Evolutionary conservation across 495 filamentous ascomycete genomes (phyloP), one percentile per base, ranked within the genome.

Genomic region (Oleoguttula mirabilis): DNA sequence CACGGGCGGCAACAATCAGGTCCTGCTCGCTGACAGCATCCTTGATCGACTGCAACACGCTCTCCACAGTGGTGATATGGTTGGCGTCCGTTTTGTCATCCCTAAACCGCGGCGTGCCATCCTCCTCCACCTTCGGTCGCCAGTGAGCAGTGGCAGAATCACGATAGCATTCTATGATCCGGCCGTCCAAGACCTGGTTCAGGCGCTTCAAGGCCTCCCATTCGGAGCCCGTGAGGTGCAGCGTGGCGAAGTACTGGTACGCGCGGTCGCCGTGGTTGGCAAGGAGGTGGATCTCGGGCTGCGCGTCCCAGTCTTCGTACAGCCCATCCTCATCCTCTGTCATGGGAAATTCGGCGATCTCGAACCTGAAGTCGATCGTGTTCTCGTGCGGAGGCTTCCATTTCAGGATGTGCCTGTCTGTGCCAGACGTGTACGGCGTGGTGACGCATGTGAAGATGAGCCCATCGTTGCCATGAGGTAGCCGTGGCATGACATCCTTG

Each of bases 361-460:
- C 66, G 54, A 94, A 70, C 32, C 79, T 71, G 59, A 95, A 95
- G 57, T 98, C 90, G 45, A 98, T 72, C 0, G 84, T 87, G 61
- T 98, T 98, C 54, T 98, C 90, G 20, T 79, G 63, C 3, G 80
- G 80, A 1, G 88, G 84, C 58, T 98, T 98, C 90, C 90, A 98
- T 62, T 98, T 98, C 17, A 98, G 68, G 48, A 94, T 95, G 54
- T 88, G 79, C 30, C 74, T 72, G 59, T 98, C 90, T 5, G 90
- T 96, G 49, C 90, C 90, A 41, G 79, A 80, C 50, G 76, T 75
- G 66, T 98, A 98, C 1, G 80, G 75, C 21, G 79, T 81, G 47
- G 70, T 79, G 41, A 84, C 77, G 58, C 88, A 93, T 24, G 90
- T 95, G 66, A 98, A 98, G 56, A 98, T 92, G 15, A 98, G 70